Evolutionary conservation across 306 rosid species (phyloP).

Genomic region (Cicer pinnatifidum): DNA sequence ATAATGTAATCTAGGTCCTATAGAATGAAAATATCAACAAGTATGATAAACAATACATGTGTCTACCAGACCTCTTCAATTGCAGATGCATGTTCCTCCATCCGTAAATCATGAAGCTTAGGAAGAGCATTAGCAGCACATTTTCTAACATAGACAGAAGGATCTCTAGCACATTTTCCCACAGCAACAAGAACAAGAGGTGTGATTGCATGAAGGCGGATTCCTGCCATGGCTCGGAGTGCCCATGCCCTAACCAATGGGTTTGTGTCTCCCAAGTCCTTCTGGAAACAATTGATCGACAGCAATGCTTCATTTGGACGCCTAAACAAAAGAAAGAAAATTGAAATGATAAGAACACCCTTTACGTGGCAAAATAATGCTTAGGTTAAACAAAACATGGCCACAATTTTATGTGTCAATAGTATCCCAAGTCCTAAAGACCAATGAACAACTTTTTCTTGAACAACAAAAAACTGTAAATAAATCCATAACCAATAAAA

Average conservation of each 20-base stretch:
- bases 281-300: slow-evolving; percentile 92
- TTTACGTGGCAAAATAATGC: slow-evolving; percentile 7
- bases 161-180: slow-evolving; percentile 90
- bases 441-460: neutral
- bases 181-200: slow-evolving; percentile 90
- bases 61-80: slow-evolving; percentile 81
- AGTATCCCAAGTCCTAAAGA: neutral
- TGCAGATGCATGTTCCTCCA: slow-evolving; percentile 69
- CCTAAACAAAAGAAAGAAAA: slow-evolving; percentile 55
- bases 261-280: slow-evolving; percentile 83
- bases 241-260: slow-evolving; percentile 98
- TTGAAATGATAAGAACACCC: slow-evolving; percentile 31
- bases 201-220: slow-evolving; percentile 86
- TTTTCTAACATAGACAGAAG: slow-evolving; percentile 89
- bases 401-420: slow-evolving; percentile 8
- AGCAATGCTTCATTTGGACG: slow-evolving; percentile 94
- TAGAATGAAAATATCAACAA: slow-evolving; percentile 32
- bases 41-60: neutral
- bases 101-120: slow-evolving; percentile 87
- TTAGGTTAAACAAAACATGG: neutral
- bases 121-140: slow-evolving; percentile 97
- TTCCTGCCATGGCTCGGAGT: slow-evolving; percentile 94
- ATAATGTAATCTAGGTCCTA: slow-evolving; percentile 4
- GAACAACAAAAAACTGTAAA: neutral
- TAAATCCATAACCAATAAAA: neutral